Base-by-base conservation (phyloP, 2,329 filamentous ascomycete species). In the Xylariaceae sp. region DNA sequence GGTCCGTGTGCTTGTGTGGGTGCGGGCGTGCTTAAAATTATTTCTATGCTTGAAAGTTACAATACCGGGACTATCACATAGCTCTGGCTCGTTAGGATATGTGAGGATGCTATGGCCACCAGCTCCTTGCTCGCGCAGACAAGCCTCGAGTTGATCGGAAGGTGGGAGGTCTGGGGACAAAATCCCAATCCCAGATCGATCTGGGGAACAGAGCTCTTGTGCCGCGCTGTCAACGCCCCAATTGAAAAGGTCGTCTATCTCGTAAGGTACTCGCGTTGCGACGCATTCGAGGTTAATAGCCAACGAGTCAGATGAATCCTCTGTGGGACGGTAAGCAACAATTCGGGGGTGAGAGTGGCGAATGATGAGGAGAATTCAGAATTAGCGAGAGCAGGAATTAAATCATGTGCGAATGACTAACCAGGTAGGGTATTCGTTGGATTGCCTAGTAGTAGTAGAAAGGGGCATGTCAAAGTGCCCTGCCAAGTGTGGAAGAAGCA, bases 31-130 rank as follows among this genome's bases (percentile, higher is more conserved):
- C n/a, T 33, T 40, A 40, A 49, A 49, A 10, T 13, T 49, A 10
- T 30, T 49, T 15, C 40, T 49, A 24, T 49, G 13, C 35, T 49
- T 49, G 13, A 41, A 11, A 40, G 35, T 40, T 24, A 23, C 32
- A 20, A 49, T 49, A 23, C n/a, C 27, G 8, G 40, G 13, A 30
- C 27, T 49, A 8, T 49, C 18, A 6, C 4, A 49, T 40, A 49
- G 27, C 45, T 49, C 13, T 41, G 16, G 32, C 18, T 50, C 20
- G 27, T 50, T 11, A 11, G 16, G 8, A 50, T 50, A 42, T 4
- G n/a, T 50, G 36, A 50, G n/a, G n/a, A 50, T 41, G 15, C 26
- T 42, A 35, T 50, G n/a, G 4, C 27, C 16, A 16, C 41, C n/a
- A 20, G 18, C 30, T 2, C 21, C n/a, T 42, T 50, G 20, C 27